Conservation (phyloP, 108 stramenopile genomes). For the Nitzschia sp. region DNA sequence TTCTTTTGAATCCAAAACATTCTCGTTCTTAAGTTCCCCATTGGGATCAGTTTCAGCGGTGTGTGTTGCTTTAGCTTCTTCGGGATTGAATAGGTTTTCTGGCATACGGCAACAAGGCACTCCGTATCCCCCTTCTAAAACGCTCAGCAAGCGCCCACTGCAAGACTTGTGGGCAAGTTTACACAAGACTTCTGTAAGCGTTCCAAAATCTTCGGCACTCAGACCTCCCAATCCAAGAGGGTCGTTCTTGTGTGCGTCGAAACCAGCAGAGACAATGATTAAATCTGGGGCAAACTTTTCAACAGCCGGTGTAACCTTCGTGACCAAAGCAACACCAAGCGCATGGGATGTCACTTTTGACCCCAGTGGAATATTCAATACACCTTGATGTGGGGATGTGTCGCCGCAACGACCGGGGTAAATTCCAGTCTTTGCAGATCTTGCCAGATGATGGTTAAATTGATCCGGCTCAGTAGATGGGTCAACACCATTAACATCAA, state of each 20-base stretch:
- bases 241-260: conserved; percentile 92
- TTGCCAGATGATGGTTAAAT: conserved; percentile 39
- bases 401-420: conserved; percentile 88
- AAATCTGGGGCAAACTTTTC: conserved; percentile 91
- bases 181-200: conserved; percentile 80
- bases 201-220: conserved; percentile 82
- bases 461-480: conserved; percentile 49
- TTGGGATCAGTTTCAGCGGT: neutral
- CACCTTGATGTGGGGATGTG: conserved; percentile 78
- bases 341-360: conserved; percentile 63
- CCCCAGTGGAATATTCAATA: conserved; percentile 86
- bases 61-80: neutral
- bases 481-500: conserved; percentile 75
- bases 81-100: conserved; percentile 3
- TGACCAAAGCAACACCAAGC: conserved; percentile 73
- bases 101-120: conserved; percentile 78
- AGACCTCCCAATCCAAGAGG: conserved; percentile 84
- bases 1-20: too few relatives aligned
- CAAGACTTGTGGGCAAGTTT: conserved; percentile 83
- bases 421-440: conserved; percentile 66
- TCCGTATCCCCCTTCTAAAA: conserved; percentile 98
- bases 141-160: conserved; percentile 89
- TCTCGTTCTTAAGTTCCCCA: too few relatives aligned
- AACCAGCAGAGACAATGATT: conserved; percentile 94
- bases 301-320: conserved; percentile 77